Evolutionary conservation across 176 grass and related monocot genomes (phyloP), one percentile per base, ranked within the genome.

Genomic region (sorghum (Sorghum bicolor)): DNA sequence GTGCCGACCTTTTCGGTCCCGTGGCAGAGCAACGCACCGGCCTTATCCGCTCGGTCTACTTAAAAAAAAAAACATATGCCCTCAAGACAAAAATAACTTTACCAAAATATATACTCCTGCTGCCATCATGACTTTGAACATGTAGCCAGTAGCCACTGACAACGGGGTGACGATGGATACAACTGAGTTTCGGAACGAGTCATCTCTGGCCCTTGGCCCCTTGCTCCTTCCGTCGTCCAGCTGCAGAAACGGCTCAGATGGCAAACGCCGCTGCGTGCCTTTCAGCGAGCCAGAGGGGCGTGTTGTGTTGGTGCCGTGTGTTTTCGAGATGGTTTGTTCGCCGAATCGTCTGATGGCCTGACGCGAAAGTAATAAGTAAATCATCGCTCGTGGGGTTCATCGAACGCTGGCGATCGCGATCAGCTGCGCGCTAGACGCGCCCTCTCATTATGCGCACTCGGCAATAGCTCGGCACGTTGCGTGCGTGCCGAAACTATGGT

Each of bases 201-300:
- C 77, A 5, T 32, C 3, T 0, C 6, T 48, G 77, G 28, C 40
- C 9, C 28, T 48, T 67, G 63, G 55, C 19, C 40, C 9, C 28
- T 48, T 67, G 63, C 41, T 33, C 4, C 55, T 65, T 26, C 41
- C 40, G 37, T 28, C 37, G 17, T 8, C 45, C 50, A 55, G 50
- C 10, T 52, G 67, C 41, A 44, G 24, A 41, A 33, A 62, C 29
- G 31, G 64, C 28, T 48, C 72, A 31, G 61, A 70, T 29, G 33
- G 28, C 33, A 84, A 83, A 8, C 20, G 2, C 7, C 34, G 36
- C 34, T 41, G 10, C 67, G 12, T 32, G 81, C 34, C 75, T 88
- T 64, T 57, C 38, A 44, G 75, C 25, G 67, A 84, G 11, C 2
- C 58, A 58, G 77, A 88, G 75, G 28, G 81, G 24, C 16, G 13